Base-by-base conservation (phyloP, 306 rosid species). In the Prunus dulcis region DNA sequence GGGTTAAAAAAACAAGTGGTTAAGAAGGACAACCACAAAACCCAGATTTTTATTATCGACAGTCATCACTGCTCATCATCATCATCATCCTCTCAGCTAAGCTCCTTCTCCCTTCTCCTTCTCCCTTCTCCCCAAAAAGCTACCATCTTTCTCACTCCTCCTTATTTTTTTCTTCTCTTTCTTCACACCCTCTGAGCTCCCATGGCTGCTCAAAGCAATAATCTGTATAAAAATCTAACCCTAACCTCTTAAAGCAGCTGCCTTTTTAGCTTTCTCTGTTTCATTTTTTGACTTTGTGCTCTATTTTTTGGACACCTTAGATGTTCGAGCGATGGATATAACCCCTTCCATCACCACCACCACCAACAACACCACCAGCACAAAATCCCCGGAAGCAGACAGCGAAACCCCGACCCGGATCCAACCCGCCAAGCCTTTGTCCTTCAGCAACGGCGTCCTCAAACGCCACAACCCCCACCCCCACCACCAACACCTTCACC, bases 11-110 rank as follows among this genome's bases (percentile, higher is more conserved):
- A 22, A 82, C 88, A 69, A 87, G 89, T 92, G 93, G 97, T 89
- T 91, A 88, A 89, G 93, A 88, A 89, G 91, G 87, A 79, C 91
- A 81, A 63, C 97, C 98, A 83, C 96, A 86, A 84, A 91, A 89
- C 88, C 78, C 69, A 73, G 86, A 85, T 82, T 90, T 85, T 90
- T 84, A 82, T 89, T 86, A 87, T 89, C 92, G 86, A 89, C 96
- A 84, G 90, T 84, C 91, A 47, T 88, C 97, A 83, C 78, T 78
- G 79, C 87, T 82, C 84, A 72, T 41, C 90, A 82, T 78, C 88
- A 73, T 78, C 89, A 27, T 20, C 86, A 6, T 17, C 64, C 23
- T 22, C 25, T 47, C 61, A n/a, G 30, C 71, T 74, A 74, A 74
- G 27, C 56, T 30, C 52, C 32, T 60, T 65, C 13, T 68, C 14